Evolutionary conservation across 2,329 filamentous ascomycete species (phyloP), one percentile per base, ranked within the genome.

Genomic region (Orbilia javanica): DNA sequence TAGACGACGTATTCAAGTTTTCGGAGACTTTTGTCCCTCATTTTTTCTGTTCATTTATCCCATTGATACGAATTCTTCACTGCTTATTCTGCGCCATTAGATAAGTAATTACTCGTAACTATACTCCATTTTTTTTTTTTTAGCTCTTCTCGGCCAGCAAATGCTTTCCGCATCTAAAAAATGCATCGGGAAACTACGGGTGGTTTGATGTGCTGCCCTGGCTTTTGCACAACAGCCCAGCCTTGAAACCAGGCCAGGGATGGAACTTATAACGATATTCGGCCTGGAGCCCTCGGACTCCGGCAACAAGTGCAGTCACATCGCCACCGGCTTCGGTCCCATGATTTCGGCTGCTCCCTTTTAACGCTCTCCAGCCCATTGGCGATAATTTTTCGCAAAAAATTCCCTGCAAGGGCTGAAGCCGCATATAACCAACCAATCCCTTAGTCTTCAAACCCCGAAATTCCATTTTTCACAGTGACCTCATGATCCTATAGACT

Each of bases 1-100:
- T 39, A 46, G 66, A 64, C 60, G 42, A 48, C 22, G 20, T 48
- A 25, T 31, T n/a, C 42, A 46, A 71, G 31, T 53, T 71, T 15
- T 63, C 67, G 67, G 64, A 69, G 55, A 64, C 34, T 69, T 76
- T 76, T 44, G 63, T 76, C 22, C 3, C 20, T 63, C 22, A 63
- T 10, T 25, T 36, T 62, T 11, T 15, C 42, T n/a, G 10, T 22
- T 10, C 8, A 42, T 42, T 60, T 4, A 46, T 46, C 36, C 60
- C 31, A 25, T 31, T 31, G 8, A n/a, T n/a, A 18, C 3, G 25
- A 25, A 15, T 22, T 10, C 18, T 29, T 29, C n/a, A 6, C 1
- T 25, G 18, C 31, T 42, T 60, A 60, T 39, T 52, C 39, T 20
- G 13, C 18, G 31, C 44, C 4, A 50, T 65, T 5, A n/a, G n/a